phyloP scores from a whole-genome alignment of 2,329 filamentous ascomycete species.

The Sporothrix schenckii region DNA sequence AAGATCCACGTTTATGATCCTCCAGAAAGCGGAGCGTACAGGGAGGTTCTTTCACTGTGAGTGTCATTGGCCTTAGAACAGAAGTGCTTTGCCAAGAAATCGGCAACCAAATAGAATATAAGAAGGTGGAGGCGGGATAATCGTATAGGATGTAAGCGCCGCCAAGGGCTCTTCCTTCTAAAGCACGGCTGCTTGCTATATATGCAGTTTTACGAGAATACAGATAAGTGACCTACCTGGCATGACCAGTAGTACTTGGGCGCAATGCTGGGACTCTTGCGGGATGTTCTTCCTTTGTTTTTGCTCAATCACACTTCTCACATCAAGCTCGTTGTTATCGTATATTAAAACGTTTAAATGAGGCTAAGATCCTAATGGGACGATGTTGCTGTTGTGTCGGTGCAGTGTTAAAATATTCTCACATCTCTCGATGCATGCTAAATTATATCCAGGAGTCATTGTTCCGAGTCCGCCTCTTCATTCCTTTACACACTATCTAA shows the following conservation, averaged over 20 bases:
- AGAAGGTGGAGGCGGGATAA: neutral
- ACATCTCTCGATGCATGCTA: neutral
- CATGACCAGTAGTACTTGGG: neutral
- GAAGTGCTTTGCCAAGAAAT: neutral
- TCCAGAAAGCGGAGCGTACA: neutral
- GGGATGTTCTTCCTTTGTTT: too few relatives aligned
- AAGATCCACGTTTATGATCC: constrained; percentile 4
- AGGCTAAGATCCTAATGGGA: too few relatives aligned
- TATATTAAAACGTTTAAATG: too few relatives aligned
- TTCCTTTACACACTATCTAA: neutral
- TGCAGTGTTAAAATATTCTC: neutral
- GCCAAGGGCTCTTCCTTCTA: neutral
- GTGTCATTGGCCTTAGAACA: neutral
- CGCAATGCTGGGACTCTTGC: neutral
- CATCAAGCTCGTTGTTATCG: too few relatives aligned
- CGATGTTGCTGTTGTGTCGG: too few relatives aligned
- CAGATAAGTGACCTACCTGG: too few relatives aligned
- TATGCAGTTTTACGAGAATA: too few relatives aligned
- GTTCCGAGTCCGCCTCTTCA: neutral
- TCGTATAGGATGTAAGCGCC: too few relatives aligned
- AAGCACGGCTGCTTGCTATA: neutral
- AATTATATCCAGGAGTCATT: neutral
- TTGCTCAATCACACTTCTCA: too few relatives aligned
- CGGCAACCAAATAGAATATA: neutral
- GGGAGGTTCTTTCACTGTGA: neutral